Base-by-base conservation (phyloP, 1,284 basidiomycete genomes). In the Ceratobasidium sp. region DNA sequence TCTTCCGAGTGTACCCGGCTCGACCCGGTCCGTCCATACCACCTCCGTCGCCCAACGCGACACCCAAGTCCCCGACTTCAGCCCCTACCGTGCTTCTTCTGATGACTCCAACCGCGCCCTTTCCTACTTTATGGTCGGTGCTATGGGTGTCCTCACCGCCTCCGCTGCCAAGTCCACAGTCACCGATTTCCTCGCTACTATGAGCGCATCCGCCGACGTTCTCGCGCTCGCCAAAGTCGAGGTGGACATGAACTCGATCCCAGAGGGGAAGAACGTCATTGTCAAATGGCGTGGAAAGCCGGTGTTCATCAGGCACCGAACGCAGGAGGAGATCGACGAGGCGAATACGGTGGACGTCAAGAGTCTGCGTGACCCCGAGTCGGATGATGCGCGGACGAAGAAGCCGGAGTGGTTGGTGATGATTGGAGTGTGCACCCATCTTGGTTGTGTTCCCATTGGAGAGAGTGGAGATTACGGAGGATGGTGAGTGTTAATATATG, bases 231-330 rank as follows among this genome's bases (percentile, higher is more conserved):
- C 98, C 79, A 99, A 99, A 87, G 95, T 99, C 77, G 98, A 99
- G 85, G 91, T 99, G 77, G 96, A 97, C 75, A 91, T 99, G 80
- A 86, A 86, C 75, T 87, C 86, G 77, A 99, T 99, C 81, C 97
- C 98, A 47, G 95, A 98, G 88, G 98, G 98, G 85, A 97, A 97
- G 90, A 96, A 96, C 83, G 94, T 95, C 80, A 92, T 98, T 84
- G 95, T 98, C 87, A 98, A 98, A 87, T 99, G 98, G 98, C 94
- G 97, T 83, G 98, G 97, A 83, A 99, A 99, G 89, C 98, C 98
- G 79, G 97, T 99, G 76, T 99, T 99, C 87, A 95, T 99, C 83
- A 92, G 98, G 80, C 97, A 99, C 88, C 91, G 98, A 81, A 99
- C 98, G 31, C 82, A 88, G 75, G 89, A 88, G 74, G 98, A 99